These are phyloP conservation scores for Gossypium gossypioides DNA, from an alignment of 441 rosid genomes.

Conservation along the genomic window DNA sequence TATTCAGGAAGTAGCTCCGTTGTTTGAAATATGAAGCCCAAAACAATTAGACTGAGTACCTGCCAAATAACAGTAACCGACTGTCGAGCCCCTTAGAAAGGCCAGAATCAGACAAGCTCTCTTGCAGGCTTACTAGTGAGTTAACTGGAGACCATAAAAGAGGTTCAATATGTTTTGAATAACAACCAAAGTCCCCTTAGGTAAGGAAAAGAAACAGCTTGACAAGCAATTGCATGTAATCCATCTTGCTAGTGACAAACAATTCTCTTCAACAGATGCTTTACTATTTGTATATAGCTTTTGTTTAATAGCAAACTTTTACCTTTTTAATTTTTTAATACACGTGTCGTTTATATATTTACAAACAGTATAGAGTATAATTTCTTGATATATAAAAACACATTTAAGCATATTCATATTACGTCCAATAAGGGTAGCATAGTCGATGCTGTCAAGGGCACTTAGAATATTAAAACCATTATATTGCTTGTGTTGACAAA, in stretches of 20 bases:
- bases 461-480: background rate
- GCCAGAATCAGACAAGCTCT: background rate
- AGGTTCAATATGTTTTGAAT: background rate
- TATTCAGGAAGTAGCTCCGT: background rate
- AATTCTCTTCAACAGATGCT: background rate
- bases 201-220: background rate
- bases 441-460: background rate
- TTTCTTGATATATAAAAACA: too few relatives aligned
- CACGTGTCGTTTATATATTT: background rate
- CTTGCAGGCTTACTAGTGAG: background rate
- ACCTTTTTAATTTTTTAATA: background rate
- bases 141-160: too few relatives aligned
- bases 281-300: background rate
- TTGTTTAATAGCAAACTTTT: background rate
- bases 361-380: background rate
- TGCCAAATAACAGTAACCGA: background rate
- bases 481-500: background rate
- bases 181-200: background rate
- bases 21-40: background rate
- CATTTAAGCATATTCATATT: background rate
- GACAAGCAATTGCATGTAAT: background rate
- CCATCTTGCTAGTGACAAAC: background rate
- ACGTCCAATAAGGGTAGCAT: background rate
- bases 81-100: background rate
- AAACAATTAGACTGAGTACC: background rate